Evolutionary conservation across 1,284 basidiomycete genomes (phyloP).

Genomic region (Tilletia indica): DNA sequence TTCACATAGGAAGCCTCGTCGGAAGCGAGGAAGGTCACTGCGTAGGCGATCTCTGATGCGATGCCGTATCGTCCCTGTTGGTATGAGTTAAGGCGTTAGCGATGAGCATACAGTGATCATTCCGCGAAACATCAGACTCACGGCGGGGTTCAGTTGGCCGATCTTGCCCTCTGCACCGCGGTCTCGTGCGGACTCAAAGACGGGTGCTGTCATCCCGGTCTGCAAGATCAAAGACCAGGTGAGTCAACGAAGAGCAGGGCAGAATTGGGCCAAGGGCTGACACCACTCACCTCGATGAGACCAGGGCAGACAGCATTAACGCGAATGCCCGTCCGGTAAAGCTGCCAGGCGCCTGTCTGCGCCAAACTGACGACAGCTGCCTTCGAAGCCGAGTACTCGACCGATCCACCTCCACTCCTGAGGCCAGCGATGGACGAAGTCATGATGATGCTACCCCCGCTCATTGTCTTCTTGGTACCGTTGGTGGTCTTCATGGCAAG

Average conservation of each 20-base stretch:
- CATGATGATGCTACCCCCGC: slow-evolving; percentile 80
- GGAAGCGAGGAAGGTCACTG: slow-evolving; percentile 79
- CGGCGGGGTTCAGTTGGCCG: slow-evolving; percentile 80
- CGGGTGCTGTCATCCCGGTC: slow-evolving; percentile 74
- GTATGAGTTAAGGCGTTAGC: slow-evolving; percentile 1
- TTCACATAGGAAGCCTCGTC: slow-evolving; percentile 84
- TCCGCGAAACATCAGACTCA: slow-evolving; percentile 58
- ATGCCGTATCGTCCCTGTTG: slow-evolving; percentile 11
- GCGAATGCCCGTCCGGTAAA: slow-evolving; percentile 77
- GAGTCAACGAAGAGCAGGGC: slow-evolving; percentile 15
- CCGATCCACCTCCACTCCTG: slow-evolving; percentile 76
- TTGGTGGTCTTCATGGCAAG: slow-evolving; percentile 68
- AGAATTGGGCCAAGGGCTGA: slow-evolving; percentile 19
- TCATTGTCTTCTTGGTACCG: slow-evolving; percentile 59
- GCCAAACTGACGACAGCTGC: slow-evolving; percentile 70
- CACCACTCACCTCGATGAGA: slow-evolving; percentile 65
- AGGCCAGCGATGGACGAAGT: slow-evolving; percentile 91
- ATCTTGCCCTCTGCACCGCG: slow-evolving; percentile 73
- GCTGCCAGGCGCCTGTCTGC: slow-evolving; percentile 74
- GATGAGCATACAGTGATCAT: slow-evolving; percentile 52
- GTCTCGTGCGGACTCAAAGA: slow-evolving; percentile 74
- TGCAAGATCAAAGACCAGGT: slow-evolving; percentile 21
- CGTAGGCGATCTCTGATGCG: slow-evolving; percentile 69
- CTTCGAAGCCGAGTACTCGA: slow-evolving; percentile 68
- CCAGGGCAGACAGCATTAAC: slow-evolving; percentile 90